These are phyloP conservation scores for Fragaria nilgerrensis DNA, from an alignment of 306 rosid species.

Conservation along the genomic window DNA sequence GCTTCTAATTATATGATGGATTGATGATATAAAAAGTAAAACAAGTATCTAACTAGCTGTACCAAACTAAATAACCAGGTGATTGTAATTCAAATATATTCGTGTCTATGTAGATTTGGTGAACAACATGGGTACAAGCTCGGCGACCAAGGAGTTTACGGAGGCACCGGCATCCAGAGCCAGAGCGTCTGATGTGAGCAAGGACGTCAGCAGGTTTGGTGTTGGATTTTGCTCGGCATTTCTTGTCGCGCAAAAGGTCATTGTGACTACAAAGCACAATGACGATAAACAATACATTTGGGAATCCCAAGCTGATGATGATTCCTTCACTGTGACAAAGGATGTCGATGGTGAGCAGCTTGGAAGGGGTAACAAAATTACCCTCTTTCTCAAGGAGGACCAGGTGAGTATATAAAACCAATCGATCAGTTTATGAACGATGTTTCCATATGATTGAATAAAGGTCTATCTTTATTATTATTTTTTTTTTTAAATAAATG, in stretches of 20 bases:
- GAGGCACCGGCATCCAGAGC: too few species aligned
- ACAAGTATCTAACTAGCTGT: too few species aligned
- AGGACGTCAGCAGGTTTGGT: not conserved
- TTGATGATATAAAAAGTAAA: too few species aligned
- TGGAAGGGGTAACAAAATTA: not conserved
- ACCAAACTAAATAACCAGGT: too few species aligned
- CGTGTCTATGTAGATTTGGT: not conserved
- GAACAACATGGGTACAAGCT: not conserved
- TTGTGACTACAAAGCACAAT: not conserved
- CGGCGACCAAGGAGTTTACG: not conserved
- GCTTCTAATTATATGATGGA: too few species aligned
- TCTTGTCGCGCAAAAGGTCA: not conserved
- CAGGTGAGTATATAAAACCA: not conserved
- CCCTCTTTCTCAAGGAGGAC: not conserved
- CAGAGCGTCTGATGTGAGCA: not conserved
- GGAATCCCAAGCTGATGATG: not conserved
- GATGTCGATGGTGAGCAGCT: not conserved
- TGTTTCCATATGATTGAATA: too few species aligned
- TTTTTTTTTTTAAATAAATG: too few species aligned
- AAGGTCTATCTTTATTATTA: not conserved
- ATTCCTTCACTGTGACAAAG: not conserved
- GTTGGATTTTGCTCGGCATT: not conserved
- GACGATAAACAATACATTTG: not conserved
- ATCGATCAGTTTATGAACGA: too few species aligned
- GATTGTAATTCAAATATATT: too few species aligned